phyloP scores from a whole-genome alignment of 257 asterid species.

The Fraxinus quadrangulata region DNA sequence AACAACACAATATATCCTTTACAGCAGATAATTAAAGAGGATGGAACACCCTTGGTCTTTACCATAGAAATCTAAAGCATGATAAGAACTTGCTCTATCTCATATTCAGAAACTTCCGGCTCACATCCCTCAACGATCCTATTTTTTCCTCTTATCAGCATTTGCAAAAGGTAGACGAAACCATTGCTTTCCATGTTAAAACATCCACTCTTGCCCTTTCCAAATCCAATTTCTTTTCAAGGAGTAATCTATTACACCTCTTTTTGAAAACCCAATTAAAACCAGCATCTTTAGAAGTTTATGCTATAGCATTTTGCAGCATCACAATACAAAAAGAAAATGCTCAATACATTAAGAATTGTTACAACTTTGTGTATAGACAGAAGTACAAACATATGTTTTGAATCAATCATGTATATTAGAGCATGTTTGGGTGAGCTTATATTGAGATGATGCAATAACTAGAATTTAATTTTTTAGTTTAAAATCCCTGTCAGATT shows the following conservation, averaged over 20 bases:
- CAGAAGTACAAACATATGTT: not conserved
- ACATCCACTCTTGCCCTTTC: not conserved
- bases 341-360: not conserved
- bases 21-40: not conserved
- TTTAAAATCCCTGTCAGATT: not conserved
- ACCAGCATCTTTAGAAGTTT: not conserved
- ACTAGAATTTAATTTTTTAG: not conserved
- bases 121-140: not conserved
- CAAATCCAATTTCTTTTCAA: not conserved
- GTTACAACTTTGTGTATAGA: not conserved
- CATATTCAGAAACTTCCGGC: not conserved
- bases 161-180: not conserved
- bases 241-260: not conserved
- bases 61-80: not conserved
- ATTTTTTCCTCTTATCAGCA: not conserved
- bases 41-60: not conserved
- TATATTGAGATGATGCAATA: not conserved
- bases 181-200: not conserved
- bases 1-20: not conserved
- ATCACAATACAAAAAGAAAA: not conserved
- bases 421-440: not conserved
- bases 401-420: not conserved
- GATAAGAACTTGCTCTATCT: not conserved
- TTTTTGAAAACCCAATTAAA: not conserved
- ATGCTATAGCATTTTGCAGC: not conserved